phyloP scores from a whole-genome alignment of 2,329 filamentous ascomycete species.

The Ilyonectria destructans region DNA sequence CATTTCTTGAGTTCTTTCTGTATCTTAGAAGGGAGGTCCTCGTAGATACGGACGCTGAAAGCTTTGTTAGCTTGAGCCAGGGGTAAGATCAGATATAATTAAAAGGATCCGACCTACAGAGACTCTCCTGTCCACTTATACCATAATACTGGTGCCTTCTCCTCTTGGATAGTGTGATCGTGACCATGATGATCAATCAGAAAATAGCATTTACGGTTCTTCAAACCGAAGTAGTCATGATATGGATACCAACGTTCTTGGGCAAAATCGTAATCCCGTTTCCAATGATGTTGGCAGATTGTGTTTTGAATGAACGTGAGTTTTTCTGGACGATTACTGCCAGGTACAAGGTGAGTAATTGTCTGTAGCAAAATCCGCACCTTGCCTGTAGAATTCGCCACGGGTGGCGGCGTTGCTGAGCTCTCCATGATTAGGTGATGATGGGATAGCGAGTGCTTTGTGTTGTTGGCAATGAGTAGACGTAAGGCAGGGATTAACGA shows the following conservation, averaged over 20 bases:
- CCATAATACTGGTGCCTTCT: slow-evolving; percentile 32
- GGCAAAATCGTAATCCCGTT: slow-evolving; percentile 27
- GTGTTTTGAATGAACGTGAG: slow-evolving; percentile 24
- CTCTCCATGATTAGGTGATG: slow-evolving; percentile 24
- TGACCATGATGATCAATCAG: slow-evolving; percentile 37
- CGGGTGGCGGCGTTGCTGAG: slow-evolving; percentile 2
- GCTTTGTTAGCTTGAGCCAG: slow-evolving; percentile 19
- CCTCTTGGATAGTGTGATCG: slow-evolving; percentile 26
- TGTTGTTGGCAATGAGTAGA: slow-evolving; percentile 15
- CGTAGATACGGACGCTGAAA: slow-evolving; percentile 17
- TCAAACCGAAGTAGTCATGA: slow-evolving; percentile 30
- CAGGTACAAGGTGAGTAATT: slow-evolving; percentile 32
- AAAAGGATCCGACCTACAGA: slow-evolving; percentile 27
- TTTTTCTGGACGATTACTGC: slow-evolving; percentile 30
- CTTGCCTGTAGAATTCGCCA: slow-evolving; percentile 9
- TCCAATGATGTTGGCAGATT: slow-evolving; percentile 35
- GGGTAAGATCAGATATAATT: not conserved
- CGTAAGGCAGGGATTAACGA: not conserved
- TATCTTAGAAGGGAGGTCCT: slow-evolving; percentile 27
- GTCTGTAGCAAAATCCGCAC: slow-evolving; percentile 35
- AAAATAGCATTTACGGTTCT: slow-evolving; percentile 33
- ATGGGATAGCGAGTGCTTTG: not conserved
- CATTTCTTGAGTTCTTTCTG: slow-evolving; percentile 34
- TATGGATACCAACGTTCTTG: slow-evolving; percentile 31
- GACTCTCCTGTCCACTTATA: slow-evolving; percentile 39